Conservation (phyloP, 202 grass and related monocot species). For the Brachypodium distachyon region DNA sequence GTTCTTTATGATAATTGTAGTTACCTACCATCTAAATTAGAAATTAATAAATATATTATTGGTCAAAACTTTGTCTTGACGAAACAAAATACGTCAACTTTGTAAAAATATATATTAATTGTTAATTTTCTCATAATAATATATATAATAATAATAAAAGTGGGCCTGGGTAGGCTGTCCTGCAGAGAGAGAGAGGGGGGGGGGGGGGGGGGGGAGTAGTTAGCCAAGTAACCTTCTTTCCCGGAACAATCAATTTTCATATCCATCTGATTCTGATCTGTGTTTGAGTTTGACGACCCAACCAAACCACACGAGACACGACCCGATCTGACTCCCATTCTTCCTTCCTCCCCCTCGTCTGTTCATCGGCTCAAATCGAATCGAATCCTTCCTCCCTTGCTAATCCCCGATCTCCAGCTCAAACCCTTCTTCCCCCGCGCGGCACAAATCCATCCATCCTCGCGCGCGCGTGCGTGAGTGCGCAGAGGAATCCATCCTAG, state of each 20-base stretch:
- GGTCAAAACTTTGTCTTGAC: too few relatives aligned
- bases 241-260: background rate
- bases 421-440: slow-evolving; percentile 26
- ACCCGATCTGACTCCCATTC: background rate
- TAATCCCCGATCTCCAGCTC: slow-evolving; percentile 33
- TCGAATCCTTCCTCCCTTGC: background rate
- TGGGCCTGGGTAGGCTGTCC: background rate
- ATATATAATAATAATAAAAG: background rate
- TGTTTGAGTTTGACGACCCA: background rate
- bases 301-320: background rate
- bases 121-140: too few relatives aligned
- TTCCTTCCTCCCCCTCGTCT: background rate
- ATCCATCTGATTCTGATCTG: background rate
- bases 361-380: background rate
- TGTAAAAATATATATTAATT: too few relatives aligned
- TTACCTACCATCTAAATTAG: too few relatives aligned
- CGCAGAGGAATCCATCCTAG: background rate
- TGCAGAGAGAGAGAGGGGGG: too few relatives aligned
- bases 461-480: background rate
- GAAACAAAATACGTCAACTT: too few relatives aligned
- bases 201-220: too few relatives aligned
- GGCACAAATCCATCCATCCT: background rate
- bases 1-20: too few relatives aligned
- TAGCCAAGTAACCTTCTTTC: slow-evolving; percentile 3
- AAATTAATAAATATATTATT: too few relatives aligned